A percentile compares a stretch with the other conserved stretches of the same genome.
Conservation (phyloP, 2,329 filamentous ascomycete species). For the Thelonectria olida region DNA sequence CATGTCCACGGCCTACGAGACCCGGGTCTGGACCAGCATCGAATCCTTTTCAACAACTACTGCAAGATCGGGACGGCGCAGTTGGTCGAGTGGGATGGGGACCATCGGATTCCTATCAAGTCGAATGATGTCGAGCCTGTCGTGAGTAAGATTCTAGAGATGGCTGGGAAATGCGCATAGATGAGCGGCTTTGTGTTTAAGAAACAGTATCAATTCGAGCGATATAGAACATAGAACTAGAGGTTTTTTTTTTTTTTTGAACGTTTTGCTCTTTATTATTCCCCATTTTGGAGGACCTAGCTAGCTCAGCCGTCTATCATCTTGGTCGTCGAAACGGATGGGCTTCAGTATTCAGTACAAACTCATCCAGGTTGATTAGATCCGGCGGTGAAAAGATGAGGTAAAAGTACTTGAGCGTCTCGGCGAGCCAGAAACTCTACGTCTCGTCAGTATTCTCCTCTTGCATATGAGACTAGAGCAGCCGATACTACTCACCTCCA, state of each 20-base stretch:
- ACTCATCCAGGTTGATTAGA: constrained; percentile 73
- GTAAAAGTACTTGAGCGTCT: constrained; percentile 81
- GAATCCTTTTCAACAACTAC: constrained; percentile 64
- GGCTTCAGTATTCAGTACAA: constrained; percentile 66
- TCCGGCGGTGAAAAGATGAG: constrained; percentile 73
- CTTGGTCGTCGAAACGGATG: constrained; percentile 49
- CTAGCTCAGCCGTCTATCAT: too few species aligned
- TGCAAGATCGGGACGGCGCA: constrained; percentile 63
- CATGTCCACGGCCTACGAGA: constrained; percentile 64
- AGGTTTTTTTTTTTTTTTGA: not conserved
- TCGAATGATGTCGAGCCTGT: constrained; percentile 66
- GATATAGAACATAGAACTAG: not conserved
- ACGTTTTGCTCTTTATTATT: not conserved
- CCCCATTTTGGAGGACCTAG: not conserved
- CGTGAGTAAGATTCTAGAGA: not conserved
- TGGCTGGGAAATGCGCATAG: too few species aligned
- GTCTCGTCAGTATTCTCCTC: not conserved
- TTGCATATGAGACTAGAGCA: constrained; percentile 30
- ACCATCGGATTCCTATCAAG: constrained; percentile 77
- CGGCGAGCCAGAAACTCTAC: constrained; percentile 77
- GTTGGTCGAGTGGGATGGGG: constrained; percentile 78
- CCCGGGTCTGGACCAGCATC: constrained; percentile 63
- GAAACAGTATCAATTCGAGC: too few species aligned
- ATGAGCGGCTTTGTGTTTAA: too few species aligned
- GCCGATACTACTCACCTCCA: constrained; percentile 59